phyloP scores from a whole-genome alignment of 768 basidiomycete genomes.

The Goffeauzyma gilvescens region DNA sequence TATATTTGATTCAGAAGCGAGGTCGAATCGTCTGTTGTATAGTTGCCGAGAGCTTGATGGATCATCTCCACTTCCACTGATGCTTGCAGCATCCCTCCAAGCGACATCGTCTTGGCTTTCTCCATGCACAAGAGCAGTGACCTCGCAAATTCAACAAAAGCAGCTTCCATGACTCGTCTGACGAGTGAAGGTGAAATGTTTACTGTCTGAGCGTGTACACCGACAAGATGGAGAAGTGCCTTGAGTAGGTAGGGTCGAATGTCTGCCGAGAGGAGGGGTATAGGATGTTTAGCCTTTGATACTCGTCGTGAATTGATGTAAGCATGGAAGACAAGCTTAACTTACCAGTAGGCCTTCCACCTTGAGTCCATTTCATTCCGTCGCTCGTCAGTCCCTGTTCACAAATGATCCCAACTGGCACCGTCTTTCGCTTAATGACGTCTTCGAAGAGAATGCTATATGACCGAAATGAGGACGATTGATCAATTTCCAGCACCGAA shows the following conservation, averaged over 20 bases:
- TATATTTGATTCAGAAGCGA: constrained; percentile 78
- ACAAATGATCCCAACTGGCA: constrained; percentile 47
- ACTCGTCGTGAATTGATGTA: not conserved
- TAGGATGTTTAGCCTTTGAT: not conserved
- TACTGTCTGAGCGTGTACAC: constrained; percentile 77
- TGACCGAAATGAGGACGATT: too few relatives aligned
- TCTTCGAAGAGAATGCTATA: constrained; percentile 73
- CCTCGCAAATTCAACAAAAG: constrained; percentile 64
- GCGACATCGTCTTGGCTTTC: constrained; percentile 77
- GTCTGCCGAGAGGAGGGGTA: constrained; percentile 37
- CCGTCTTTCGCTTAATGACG: constrained; percentile 65
- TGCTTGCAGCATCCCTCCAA: constrained; percentile 98
- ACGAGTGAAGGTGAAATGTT: constrained; percentile 59
- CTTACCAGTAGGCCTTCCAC: constrained; percentile 73
- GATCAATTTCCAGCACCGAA: too few relatives aligned
- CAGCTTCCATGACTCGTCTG: constrained; percentile 56
- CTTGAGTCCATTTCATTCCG: constrained; percentile 84
- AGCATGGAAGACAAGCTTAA: not conserved
- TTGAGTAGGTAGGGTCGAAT: constrained; percentile 89
- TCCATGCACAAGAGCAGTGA: constrained; percentile 72
- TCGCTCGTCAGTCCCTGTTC: constrained; percentile 52
- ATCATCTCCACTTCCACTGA: constrained; percentile 98
- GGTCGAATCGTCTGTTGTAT: constrained; percentile 58
- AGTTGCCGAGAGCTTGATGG: constrained; percentile 81
- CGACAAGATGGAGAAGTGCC: constrained; percentile 67